Conservation (phyloP, 2,329 filamentous ascomycete genomes). For the Fusarium subtropicale region DNA sequence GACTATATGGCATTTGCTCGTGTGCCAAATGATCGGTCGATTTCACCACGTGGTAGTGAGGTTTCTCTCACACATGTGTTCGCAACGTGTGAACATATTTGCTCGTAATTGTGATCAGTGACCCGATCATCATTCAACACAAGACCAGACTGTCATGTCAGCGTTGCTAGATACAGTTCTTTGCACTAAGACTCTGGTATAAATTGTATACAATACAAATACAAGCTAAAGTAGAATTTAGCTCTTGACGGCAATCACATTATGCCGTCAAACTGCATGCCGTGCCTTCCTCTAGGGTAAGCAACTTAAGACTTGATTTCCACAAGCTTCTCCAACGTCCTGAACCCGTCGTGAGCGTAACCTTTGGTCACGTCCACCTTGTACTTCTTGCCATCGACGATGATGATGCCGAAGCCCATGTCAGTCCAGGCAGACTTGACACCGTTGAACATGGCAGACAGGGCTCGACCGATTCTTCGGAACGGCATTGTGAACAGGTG, state of each 20-base stretch:
- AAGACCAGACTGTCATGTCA: background rate
- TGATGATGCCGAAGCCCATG: constrained; percentile 66
- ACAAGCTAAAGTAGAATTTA: constrained; percentile 32
- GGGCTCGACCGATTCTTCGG: constrained; percentile 59
- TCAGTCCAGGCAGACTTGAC: constrained; percentile 65
- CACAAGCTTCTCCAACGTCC: constrained; percentile 67
- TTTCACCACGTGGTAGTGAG: constrained; percentile 25
- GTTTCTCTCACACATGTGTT: constrained; percentile 2
- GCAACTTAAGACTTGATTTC: constrained; percentile 40
- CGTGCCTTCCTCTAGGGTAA: background rate
- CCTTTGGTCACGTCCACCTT: constrained; percentile 69
- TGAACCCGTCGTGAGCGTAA: constrained; percentile 69
- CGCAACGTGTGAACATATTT: background rate
- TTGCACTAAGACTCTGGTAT: constrained; percentile 2
- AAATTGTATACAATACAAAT: constrained; percentile 36
- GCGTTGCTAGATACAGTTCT: background rate
- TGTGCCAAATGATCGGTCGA: constrained; percentile 26
- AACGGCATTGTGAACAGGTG: constrained; percentile 70
- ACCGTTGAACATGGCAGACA: constrained; percentile 57
- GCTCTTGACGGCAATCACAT: background rate
- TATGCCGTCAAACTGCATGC: background rate
- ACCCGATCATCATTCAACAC: background rate
- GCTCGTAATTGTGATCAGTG: constrained; percentile 6
- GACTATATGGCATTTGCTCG: background rate
- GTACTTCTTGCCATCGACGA: constrained; percentile 60